Percentiles rank a stretch among this genome's conserved stretches.
phyloP scores from a whole-genome alignment of 805 yeast species.

The Debaryomyces maramus region DNA sequence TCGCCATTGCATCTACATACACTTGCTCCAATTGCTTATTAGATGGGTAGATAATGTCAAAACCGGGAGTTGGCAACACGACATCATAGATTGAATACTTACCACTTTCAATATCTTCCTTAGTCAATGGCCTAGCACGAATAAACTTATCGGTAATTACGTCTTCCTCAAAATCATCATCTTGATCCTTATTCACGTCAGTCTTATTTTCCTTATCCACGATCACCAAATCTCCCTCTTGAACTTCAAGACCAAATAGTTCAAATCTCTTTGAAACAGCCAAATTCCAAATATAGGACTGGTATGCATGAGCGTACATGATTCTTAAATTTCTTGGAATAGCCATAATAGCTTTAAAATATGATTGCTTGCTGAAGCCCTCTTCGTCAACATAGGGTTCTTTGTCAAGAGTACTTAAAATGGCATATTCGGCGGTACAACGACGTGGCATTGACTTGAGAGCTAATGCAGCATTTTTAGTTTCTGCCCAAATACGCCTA shows the following conservation, averaged over 20 bases:
- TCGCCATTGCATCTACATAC: constrained; percentile 71
- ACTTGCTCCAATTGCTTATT: constrained; percentile 58
- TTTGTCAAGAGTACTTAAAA: constrained; percentile 60
- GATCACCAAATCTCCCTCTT: constrained; percentile 78
- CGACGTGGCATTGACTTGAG: constrained; percentile 79
- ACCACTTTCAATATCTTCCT: constrained; percentile 62
- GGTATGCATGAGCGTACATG: constrained; percentile 98
- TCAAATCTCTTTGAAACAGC: constrained; percentile 78
- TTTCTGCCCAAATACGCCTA: constrained; percentile 76
- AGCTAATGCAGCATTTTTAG: constrained; percentile 64
- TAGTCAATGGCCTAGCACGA: constrained; percentile 74
- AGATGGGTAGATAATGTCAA: constrained; percentile 82
- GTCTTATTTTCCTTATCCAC: constrained; percentile 16
- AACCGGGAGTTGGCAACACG: constrained; percentile 96
- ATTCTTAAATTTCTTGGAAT: constrained; percentile 89
- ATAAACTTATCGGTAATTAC: constrained; percentile 53
- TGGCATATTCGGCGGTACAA: constrained; percentile 80
- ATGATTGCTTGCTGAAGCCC: constrained; percentile 53
- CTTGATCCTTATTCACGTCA: constrained; percentile 11
- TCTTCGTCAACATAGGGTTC: constrained; percentile 46
- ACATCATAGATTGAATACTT: constrained; percentile 74
- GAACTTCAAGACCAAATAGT: constrained; percentile 65
- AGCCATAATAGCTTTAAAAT: constrained; percentile 77
- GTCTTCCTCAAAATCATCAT: constrained; percentile 67
- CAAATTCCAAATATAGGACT: constrained; percentile 90